phyloP scores from a whole-genome alignment of 2,329 filamentous ascomycete genomes.

The Trichoderma atrobrunneum region DNA sequence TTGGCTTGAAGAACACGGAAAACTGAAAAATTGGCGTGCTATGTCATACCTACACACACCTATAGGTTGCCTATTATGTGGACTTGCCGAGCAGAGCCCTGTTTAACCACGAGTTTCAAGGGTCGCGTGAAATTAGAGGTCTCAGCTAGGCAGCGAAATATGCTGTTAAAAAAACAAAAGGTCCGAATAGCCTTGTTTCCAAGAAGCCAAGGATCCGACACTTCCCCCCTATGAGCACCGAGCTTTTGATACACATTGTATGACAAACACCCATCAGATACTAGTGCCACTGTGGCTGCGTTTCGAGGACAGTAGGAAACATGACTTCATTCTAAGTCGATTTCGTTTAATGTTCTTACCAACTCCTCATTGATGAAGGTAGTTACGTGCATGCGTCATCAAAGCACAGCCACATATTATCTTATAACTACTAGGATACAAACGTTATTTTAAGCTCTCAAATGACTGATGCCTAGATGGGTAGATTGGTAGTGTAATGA shows the following conservation, averaged over 20 bases:
- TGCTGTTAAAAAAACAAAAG: background rate
- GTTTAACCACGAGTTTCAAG: background rate
- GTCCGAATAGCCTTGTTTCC: background rate
- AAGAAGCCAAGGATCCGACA: background rate
- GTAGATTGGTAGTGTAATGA: background rate
- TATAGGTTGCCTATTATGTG: background rate
- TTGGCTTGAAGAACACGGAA: background rate
- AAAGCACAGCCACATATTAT: background rate
- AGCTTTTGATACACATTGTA: background rate
- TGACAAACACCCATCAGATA: background rate
- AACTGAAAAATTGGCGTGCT: background rate
- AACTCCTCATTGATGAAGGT: background rate
- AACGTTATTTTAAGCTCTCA: background rate
- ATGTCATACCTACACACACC: background rate
- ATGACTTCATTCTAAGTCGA: background rate
- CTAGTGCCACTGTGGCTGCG: background rate
- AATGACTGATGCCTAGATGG: background rate
- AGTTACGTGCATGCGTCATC: background rate
- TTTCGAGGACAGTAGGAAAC: background rate
- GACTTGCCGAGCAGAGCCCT: background rate
- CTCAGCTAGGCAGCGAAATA: background rate
- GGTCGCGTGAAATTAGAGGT: background rate
- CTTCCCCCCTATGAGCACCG: background rate
- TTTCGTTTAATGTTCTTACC: background rate
- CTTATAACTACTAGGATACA: background rate